A percentile compares a stretch with the other conserved stretches of the same genome.
phyloP scores from a whole-genome alignment of 352 stramenopile species.

The Pythium folliculosum region DNA sequence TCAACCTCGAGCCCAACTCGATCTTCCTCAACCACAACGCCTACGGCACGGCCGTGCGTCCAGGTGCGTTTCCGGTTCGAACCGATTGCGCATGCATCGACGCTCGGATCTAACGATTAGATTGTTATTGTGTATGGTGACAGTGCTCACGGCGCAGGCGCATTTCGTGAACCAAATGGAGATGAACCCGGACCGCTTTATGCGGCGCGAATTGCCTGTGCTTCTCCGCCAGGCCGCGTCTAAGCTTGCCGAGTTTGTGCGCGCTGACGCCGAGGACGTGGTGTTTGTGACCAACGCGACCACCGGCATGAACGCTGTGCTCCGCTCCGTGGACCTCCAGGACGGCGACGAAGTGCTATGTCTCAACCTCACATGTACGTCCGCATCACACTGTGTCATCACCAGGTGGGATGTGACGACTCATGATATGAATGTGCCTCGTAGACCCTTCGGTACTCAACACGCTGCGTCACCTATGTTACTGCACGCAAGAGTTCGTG shows the following conservation, averaged over 20 bases:
- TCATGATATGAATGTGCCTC: constrained; percentile 1
- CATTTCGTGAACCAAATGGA: constrained; percentile 90
- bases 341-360: constrained; percentile 88
- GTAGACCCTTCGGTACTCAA: constrained; percentile 81
- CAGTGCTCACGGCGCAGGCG: constrained; percentile 77
- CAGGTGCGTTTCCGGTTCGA: constrained; percentile 27
- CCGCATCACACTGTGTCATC: too few relatives aligned
- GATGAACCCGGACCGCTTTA: constrained; percentile 84
- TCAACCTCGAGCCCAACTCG: constrained; percentile 78
- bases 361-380: constrained; percentile 85
- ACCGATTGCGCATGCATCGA: neutral
- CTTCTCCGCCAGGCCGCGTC: constrained; percentile 65
- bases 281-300: constrained; percentile 89
- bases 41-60: constrained; percentile 72
- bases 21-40: constrained; percentile 86
- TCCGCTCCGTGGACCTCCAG: constrained; percentile 84
- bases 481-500: constrained; percentile 88
- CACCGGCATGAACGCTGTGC: constrained; percentile 82
- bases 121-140: neutral
- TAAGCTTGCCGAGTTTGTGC: constrained; percentile 68
- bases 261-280: constrained; percentile 73
- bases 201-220: constrained; percentile 61
- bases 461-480: constrained; percentile 82
- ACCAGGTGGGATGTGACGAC: too few relatives aligned
- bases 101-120: neutral